Evolutionary conservation across 306 rosid genomes (phyloP), one percentile per base, ranked within the genome.

Genomic region (Acacia acuminata): DNA sequence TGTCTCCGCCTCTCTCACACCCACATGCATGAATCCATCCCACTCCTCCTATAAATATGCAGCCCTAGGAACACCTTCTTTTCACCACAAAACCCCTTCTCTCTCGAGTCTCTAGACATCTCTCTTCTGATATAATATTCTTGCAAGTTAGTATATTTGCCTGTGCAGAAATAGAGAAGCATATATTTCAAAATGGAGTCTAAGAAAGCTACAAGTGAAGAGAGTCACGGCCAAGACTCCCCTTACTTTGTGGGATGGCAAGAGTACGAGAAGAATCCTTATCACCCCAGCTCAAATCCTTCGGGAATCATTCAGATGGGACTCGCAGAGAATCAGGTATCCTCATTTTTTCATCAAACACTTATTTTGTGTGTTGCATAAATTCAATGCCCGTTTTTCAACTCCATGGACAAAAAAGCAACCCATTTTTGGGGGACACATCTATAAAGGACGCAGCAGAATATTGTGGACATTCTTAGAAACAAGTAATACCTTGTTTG

Each of bases 301-400:
- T 73, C 25, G 0, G 98, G 98, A 75, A 90, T 94, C 77, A 94
- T 94, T 77, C 97, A 94, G 85, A 93, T 93, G 97, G 97, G 98
- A 83, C 95, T 94, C 8, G 98, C 98, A 6, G 98, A 94, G 82
- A 94, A 94, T 86, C 94, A 91, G 93, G 94, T 86, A 53, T n/a
- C 56, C 38, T 30, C 2, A 30, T 69, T 75, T 43, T 14, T 56
- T 30, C 2, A 5, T 63, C 68, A 27, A 24, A 56, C 27, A 25
- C 67, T 14, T 30, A 25, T 63, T 12, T 10, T 61, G 36, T 27
- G 34, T 61, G 27, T 2, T 5, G 6, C 69, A 25, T 0, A 15
- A 27, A 27, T 64, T 11, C 38, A 64, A 13, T 30, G 70, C 27
- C 24, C 20, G 0, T 12, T 34, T 43, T 69, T 70, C 15, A 7